A percentile compares a stretch with the other conserved stretches of the same genome.
Conservation (phyloP, 2,329 filamentous ascomycete species). For the Stagonosporopsis rhizophila region DNA sequence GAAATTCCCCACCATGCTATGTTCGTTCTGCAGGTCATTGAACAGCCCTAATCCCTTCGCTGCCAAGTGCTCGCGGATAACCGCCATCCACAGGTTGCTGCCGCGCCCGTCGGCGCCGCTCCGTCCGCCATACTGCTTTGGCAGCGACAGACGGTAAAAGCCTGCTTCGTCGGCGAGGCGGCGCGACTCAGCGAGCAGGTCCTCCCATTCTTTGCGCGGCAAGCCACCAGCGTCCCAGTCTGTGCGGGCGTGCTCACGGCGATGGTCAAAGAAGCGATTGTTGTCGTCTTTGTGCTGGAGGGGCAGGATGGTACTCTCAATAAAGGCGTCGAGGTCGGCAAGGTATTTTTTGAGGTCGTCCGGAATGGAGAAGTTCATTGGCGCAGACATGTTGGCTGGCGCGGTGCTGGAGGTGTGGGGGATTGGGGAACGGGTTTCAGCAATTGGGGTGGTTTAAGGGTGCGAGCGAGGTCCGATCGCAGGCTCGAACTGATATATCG, state of each 20-base stretch:
- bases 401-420: background rate
- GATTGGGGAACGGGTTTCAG: conserved; percentile 13
- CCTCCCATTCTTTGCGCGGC: conserved; percentile 66
- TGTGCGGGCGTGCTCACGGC: conserved; percentile 67
- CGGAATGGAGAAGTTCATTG: conserved; percentile 59
- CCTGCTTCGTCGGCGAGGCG: conserved; percentile 64
- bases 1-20: conserved; percentile 68
- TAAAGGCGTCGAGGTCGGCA: conserved; percentile 63
- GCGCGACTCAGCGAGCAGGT: conserved; percentile 58
- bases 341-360: conserved; percentile 58
- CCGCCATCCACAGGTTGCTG: conserved; percentile 69
- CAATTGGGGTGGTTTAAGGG: background rate
- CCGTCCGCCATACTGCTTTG: conserved; percentile 62
- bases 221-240: conserved; percentile 66
- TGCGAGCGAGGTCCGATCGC: background rate
- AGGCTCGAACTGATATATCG: conserved; percentile 15
- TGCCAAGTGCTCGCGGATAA: conserved; percentile 66
- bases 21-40: conserved; percentile 70
- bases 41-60: conserved; percentile 66
- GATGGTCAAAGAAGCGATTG: conserved; percentile 70
- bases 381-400: conserved; percentile 3
- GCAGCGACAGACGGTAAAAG: conserved; percentile 66
- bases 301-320: conserved; percentile 60
- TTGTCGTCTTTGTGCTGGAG: conserved; percentile 65
- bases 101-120: conserved; percentile 53